Evolutionary conservation across 148 eudicot genomes (phyloP).

Genomic region (Camellia lanceoleosa): DNA sequence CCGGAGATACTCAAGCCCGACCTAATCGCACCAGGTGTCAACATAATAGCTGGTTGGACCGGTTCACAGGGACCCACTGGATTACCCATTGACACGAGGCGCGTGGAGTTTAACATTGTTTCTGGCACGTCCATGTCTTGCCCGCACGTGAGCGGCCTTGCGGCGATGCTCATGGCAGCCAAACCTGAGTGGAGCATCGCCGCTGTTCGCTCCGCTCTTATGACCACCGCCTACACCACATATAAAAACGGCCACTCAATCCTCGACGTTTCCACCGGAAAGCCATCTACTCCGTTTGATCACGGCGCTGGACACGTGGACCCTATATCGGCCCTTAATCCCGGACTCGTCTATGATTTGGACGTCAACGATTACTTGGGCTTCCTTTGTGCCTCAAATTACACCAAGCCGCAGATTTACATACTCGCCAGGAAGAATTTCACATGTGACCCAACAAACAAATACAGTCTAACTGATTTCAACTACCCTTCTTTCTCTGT

Average conservation of each 20-base stretch:
- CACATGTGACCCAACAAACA: constrained; percentile 38
- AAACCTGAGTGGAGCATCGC: background rate
- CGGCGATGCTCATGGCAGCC: no score
- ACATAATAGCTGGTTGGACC: no score
- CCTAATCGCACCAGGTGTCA: no score
- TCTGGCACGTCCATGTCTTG: no score
- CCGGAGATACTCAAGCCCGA: no score
- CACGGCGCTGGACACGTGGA: constrained; percentile 65
- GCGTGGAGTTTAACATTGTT: no score
- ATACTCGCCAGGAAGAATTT: constrained; percentile 38
- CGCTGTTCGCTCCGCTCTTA: constrained; percentile 56
- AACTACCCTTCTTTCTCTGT: constrained; percentile 68
- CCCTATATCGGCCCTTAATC: no score
- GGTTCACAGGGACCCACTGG: no score
- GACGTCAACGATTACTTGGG: no score
- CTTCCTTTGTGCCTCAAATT: constrained; percentile 45
- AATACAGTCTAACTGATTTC: constrained; percentile 36
- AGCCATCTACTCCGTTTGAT: constrained; percentile 53
- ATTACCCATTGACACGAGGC: no score
- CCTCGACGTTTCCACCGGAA: constrained; percentile 47
- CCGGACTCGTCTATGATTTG: no score
- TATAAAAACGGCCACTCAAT: background rate
- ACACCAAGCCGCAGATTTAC: constrained; percentile 42
- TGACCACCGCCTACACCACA: constrained; percentile 52
- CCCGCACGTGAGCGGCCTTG: no score